Conservation (phyloP, 495 filamentous ascomycete genomes). For the Xylaria curta region DNA sequence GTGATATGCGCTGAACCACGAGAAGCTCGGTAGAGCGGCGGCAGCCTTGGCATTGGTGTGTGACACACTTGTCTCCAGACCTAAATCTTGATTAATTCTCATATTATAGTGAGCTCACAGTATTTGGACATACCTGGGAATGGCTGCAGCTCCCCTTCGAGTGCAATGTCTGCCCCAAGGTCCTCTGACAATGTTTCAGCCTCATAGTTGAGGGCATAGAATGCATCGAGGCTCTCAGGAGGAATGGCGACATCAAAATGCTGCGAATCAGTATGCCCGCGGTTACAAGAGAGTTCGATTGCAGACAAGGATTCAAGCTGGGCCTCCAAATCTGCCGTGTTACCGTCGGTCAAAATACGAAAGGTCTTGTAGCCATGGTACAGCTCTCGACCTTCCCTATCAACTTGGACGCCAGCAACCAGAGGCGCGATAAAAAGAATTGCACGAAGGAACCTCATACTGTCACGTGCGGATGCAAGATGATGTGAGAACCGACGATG, state of each 20-base stretch:
- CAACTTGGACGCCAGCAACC: slow-evolving; percentile 31
- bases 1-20: slow-evolving; percentile 67
- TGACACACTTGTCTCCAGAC: slow-evolving; percentile 13
- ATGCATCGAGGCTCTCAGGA: slow-evolving; percentile 46
- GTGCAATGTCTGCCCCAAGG: slow-evolving; percentile 52
- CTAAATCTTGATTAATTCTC: slow-evolving; percentile 12
- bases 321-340: slow-evolving; percentile 36
- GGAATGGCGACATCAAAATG: slow-evolving; percentile 52
- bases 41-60: slow-evolving; percentile 19
- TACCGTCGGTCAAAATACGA: slow-evolving; percentile 36
- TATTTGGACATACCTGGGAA: slow-evolving; percentile 33
- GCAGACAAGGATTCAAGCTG: slow-evolving; percentile 43
- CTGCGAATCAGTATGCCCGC: slow-evolving; percentile 33
- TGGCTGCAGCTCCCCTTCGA: slow-evolving; percentile 43
- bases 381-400: slow-evolving; percentile 35
- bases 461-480: slow-evolving; percentile 20
- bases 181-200: slow-evolving; percentile 52
- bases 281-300: slow-evolving; percentile 42
- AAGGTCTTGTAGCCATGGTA: slow-evolving; percentile 57
- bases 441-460: slow-evolving; percentile 35
- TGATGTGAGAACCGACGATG: not conserved
- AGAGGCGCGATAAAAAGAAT: slow-evolving; percentile 34
- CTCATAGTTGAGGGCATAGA: slow-evolving; percentile 45
- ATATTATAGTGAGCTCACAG: not conserved
- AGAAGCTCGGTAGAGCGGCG: slow-evolving; percentile 37